A percentile compares a stretch with the other conserved stretches of the same genome.
Conservation (phyloP, 208 protist species). For the Trypanosomatidae sp. region DNA sequence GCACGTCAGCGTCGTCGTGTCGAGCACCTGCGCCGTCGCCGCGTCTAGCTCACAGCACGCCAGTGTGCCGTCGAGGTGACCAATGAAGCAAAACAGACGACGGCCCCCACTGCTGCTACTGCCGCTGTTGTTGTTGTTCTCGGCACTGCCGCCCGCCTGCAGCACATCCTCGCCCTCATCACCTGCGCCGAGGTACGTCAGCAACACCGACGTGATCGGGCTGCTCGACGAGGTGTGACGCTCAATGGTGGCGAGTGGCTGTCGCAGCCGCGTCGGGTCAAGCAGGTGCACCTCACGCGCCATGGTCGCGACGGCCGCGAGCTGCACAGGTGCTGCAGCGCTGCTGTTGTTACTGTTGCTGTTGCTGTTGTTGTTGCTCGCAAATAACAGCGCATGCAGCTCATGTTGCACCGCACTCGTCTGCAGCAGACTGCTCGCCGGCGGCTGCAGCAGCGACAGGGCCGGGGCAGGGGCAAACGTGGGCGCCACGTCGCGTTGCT, state of each 20-base stretch:
- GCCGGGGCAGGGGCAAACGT: slow-evolving; percentile 44
- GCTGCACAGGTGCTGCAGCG: too few relatives aligned
- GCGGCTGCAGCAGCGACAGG: slow-evolving; percentile 38
- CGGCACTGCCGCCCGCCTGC: too few relatives aligned
- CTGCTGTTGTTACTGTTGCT: slow-evolving; percentile 2
- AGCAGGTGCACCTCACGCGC: slow-evolving; percentile 60
- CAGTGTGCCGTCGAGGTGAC: slow-evolving; percentile 53
- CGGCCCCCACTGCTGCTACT: too few relatives aligned
- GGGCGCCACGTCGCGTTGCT: slow-evolving; percentile 40
- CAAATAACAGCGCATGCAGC: too few relatives aligned
- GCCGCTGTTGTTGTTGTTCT: too few relatives aligned
- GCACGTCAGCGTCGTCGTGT: slow-evolving; percentile 27
- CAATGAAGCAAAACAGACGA: slow-evolving; percentile 52
- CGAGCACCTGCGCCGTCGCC: slow-evolving; percentile 33
- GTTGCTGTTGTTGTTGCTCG: slow-evolving; percentile 4
- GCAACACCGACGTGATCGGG: slow-evolving; percentile 48
- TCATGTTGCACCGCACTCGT: too few relatives aligned
- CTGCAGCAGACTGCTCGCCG: slow-evolving; percentile 10
- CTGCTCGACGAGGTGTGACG: background rate
- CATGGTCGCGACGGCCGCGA: slow-evolving; percentile 56
- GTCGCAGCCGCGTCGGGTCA: slow-evolving; percentile 29
- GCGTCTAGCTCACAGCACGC: slow-evolving; percentile 53
- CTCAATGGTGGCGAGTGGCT: slow-evolving; percentile 48
- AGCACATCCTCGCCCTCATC: too few relatives aligned
- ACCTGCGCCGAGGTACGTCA: slow-evolving; percentile 39